These are phyloP conservation scores for Areca catechu DNA, from an alignment of 176 grass and related monocot species.

Conservation along the genomic window DNA sequence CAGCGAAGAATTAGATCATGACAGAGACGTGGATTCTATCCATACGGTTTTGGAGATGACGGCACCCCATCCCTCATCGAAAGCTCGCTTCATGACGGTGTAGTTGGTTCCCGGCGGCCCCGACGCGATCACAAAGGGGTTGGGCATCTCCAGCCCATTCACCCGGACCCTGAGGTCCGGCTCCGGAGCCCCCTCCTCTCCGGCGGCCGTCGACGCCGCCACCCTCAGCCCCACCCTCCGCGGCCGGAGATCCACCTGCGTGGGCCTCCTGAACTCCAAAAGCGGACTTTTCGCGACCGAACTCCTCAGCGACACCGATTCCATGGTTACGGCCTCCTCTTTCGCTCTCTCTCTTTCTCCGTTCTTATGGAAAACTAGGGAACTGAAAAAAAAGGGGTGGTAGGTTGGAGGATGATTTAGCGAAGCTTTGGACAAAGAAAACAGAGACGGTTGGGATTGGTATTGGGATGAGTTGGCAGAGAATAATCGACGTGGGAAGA, in stretches of 20 bases:
- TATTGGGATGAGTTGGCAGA: no score
- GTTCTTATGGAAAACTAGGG: no score
- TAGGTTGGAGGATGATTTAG: no score
- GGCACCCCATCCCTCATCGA: constrained; percentile 95
- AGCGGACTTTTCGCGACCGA: constrained; percentile 30
- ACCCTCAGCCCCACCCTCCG: constrained; percentile 13
- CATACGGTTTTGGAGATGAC: constrained; percentile 93
- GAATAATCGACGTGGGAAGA: no score
- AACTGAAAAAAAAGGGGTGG: no score
- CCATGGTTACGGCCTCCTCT: constrained; percentile 14
- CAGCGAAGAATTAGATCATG: no score
- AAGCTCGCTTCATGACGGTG: constrained; percentile 98
- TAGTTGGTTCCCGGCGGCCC: constrained; percentile 95
- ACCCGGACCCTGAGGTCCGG: constrained; percentile 77
- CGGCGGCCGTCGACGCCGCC: constrained; percentile 14
- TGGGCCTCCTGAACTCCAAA: not conserved
- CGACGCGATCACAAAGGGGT: constrained; percentile 98
- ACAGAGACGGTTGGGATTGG: no score
- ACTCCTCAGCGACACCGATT: constrained; percentile 46
- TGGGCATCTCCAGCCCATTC: constrained; percentile 91
- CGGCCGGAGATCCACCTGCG: constrained; percentile 12
- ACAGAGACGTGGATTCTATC: no score
- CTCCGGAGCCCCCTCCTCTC: constrained; percentile 24
- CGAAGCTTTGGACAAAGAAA: no score
- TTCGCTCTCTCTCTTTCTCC: no score